Evolutionary conservation across 257 asterid species (phyloP), one percentile per base, ranked within the genome.

Genomic region (Jaltomata sinuosa): DNA sequence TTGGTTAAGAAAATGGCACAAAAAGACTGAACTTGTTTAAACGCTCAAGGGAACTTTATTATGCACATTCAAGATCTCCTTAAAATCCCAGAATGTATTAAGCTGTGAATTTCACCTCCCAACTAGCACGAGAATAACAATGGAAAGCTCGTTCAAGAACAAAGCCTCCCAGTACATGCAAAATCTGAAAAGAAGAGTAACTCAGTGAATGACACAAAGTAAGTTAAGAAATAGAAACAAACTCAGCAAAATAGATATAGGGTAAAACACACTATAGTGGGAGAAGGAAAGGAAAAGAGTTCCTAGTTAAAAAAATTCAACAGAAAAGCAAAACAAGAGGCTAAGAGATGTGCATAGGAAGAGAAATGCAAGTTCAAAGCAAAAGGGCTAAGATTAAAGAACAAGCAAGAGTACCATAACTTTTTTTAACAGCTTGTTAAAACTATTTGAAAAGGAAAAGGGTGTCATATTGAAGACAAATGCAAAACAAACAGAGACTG

Each of bases 391-490:
- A 27, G 42, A 47, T 8, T 38, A 34, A 36, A 79, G 52, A 40
- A 36, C 79, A 81, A 38, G 84, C 59, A 85, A 77, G 81, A 84
- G 79, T 7, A 47, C 25, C 80, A 80, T 71, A 86, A 68, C 80
- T 83, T 83, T 36, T n/a, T 36, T 86, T 85, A 77, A 80, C 88
- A 88, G 83, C 85, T 79, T 84, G 84, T 68, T 83, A 85, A 83
- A 83, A 87, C 82, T 83, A 76, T 1, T 47, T 14, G 81, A 79
- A 79, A 80, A 80, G 83, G 84, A 68, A 69, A 84, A 84, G 85
- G 89, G 85, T 89, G 79, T 88, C 82, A 83, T 68, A 86, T 84
- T 85, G 83, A 84, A 88, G 78, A 87, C 61, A 83, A 80, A 83
- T 67, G 82, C 49, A 85, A 71, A 84, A 62, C 76, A 87, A 81